Evolutionary conservation across 2,329 filamentous ascomycete genomes (phyloP).

Genomic region (Botrytis aclada): DNA sequence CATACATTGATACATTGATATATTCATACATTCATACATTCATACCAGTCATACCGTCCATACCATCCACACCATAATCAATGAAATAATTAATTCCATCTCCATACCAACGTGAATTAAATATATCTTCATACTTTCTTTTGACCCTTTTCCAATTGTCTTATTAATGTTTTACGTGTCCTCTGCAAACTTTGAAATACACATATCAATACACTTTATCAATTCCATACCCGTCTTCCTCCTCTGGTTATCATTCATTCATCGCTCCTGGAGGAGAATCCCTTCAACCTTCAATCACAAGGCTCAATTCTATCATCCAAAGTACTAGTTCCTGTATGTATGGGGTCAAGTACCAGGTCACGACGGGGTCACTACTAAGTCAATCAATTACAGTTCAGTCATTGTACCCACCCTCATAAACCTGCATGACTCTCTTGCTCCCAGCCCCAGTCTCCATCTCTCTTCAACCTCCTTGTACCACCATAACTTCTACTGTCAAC

Average conservation of each 20-base stretch:
- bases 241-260: background rate
- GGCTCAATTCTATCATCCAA: background rate
- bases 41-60: too few species aligned
- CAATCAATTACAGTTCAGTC: background rate
- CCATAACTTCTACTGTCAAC: background rate
- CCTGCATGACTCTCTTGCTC: constrained; percentile 7
- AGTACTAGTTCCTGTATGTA: background rate
- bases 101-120: background rate
- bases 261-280: too few species aligned
- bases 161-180: background rate
- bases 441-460: background rate
- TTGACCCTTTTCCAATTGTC: background rate
- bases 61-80: too few species aligned
- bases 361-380: too few species aligned
- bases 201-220: background rate
- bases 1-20: too few species aligned
- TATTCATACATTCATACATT: too few species aligned
- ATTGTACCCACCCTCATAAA: background rate
- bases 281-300: background rate
- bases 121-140: background rate
- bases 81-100: too few species aligned
- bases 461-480: constrained; percentile 14
- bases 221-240: background rate
- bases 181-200: background rate
- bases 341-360: background rate